Base-by-base conservation (phyloP, 805 yeast species). In the Maudiozyma turicensis region DNA sequence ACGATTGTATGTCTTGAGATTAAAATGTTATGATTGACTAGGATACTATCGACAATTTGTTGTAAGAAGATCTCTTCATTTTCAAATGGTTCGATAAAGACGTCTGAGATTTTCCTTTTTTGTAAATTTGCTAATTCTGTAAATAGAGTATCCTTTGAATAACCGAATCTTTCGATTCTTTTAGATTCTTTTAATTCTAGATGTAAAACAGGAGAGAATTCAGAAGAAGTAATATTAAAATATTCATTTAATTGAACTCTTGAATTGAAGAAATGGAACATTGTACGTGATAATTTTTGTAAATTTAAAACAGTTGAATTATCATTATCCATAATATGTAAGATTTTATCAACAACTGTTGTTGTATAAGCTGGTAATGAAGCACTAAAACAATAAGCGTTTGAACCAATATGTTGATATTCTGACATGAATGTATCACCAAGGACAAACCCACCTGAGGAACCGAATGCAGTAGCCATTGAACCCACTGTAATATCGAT, bases 391-490 rank as follows among this genome's bases (percentile, higher is more conserved):
- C 93, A 93, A 64, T 88, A 93, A 3, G 96, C 96, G 55, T 75
- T 74, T 11, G 95, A 86, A 28, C 88, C 84, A 59, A 93, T 84
- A 65, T 95, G 81, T 73, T 93, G 99, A 70, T 91, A 96, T 57
- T 82, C 82, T 34, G 89, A 80, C 88, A 93, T 87, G 48, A 83
- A 83, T 29, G 71, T 67, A 40, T 78, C 83, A 50, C 98, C 99
- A 31, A 86, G 85, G 63, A 95, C 93, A 70, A 87, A 91, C 0
- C 96, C 98, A 54, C 99, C 99, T 45, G 91, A 81, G 1, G 93
- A 75, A 8, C 88, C 91, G 54, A 91, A 74, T 0, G 95, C 74
- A 43, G 76, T 75, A 13, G 96, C 93, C 74, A 93, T 68, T 1
- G 95, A 80, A 29, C 97, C 96, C 47, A 88, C 76, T 8, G 95